Base-by-base conservation (phyloP, 2,329 filamentous ascomycete species). In the Xylaria sp. region DNA sequence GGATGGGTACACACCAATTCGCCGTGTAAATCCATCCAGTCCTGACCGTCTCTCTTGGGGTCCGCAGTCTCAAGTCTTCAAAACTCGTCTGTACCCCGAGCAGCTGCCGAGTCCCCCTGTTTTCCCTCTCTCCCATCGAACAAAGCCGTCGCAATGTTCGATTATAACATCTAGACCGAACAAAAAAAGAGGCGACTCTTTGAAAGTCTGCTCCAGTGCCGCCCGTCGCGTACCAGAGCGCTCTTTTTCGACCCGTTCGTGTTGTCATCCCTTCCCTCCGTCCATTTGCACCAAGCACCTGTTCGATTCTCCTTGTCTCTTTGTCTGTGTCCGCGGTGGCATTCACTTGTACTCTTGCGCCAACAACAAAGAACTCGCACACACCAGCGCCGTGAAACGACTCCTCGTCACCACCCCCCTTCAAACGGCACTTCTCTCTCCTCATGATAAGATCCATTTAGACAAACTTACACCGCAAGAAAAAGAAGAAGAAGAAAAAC, bases 91-190 rank as follows among this genome's bases (percentile, higher is more conserved):
- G 74, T 76, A 76, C 77, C 78, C 78, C 77, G 74, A 74, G 70
- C 74, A 72, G 68, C 73, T 65, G 70, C 70, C 73, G 71, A 70
- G 71, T 74, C 72, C 71, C 72, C 74, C 74, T 72, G 72, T 81
- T 81, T 81, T 81, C 79, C 79, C 78, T 78, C 76, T 80, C 80
- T 76, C 76, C 75, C 75, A 71, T 77, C 84, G 83, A 87, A 84
- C 84, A 81, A 83, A 79, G 80, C 81, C 80, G 81, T 79, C 82
- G 83, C 82, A 79, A 87, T 88, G 85, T 86, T 86, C 83, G 84
- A 83, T 80, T 84, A 76, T 78, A 81, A 80, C 81, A 81, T 87
- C 79, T 88, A 84, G 79, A 79, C 80, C 78, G 75, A 82, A 78
- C 77, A 80, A 78, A 34, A 28, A 44, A 46, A 58, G 83, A 85